Conservation (phyloP, 352 stramenopile genomes). For the Pythium periplocum region DNA sequence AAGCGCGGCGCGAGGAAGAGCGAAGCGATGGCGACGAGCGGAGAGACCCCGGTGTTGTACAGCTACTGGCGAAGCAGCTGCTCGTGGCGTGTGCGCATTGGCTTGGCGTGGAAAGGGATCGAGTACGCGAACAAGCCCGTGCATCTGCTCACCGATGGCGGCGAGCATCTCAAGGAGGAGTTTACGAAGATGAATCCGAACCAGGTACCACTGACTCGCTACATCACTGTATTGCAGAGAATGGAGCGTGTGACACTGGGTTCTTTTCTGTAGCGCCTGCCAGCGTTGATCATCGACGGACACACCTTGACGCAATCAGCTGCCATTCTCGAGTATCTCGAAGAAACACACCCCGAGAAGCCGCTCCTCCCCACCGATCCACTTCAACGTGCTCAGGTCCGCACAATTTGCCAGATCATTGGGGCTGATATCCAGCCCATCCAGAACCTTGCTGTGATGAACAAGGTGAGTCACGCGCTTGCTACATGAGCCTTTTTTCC, state of each 20-base stretch:
- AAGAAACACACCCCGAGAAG: slow-evolving; percentile 69
- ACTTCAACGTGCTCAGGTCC: slow-evolving; percentile 62
- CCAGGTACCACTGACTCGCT: slow-evolving; percentile 24
- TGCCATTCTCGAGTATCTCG: slow-evolving; percentile 93
- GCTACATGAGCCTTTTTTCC: background rate
- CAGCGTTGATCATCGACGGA: slow-evolving; percentile 76
- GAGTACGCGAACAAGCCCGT: slow-evolving; percentile 75
- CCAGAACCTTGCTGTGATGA: slow-evolving; percentile 82
- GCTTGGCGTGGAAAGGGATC: slow-evolving; percentile 83
- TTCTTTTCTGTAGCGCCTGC: slow-evolving; percentile 37
- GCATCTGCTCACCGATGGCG: slow-evolving; percentile 53
- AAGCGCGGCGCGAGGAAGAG: background rate
- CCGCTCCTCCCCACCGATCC: slow-evolving; percentile 71
- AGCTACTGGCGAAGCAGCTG: slow-evolving; percentile 87
- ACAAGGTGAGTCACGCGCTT: slow-evolving; percentile 32
- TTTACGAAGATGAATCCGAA: slow-evolving; percentile 69
- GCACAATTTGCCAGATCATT: slow-evolving; percentile 88
- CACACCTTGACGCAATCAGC: slow-evolving; percentile 74
- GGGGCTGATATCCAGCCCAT: slow-evolving; percentile 89
- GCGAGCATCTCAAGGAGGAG: slow-evolving; percentile 47
- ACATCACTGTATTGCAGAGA: background rate
- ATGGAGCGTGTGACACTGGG: slow-evolving; percentile 4
- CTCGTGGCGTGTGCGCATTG: slow-evolving; percentile 88
- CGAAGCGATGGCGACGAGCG: background rate
- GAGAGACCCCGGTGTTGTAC: slow-evolving; percentile 49